These are phyloP conservation scores for Cercospora janseana DNA, from an alignment of 2,329 filamentous ascomycete species.

Conservation along the genomic window DNA sequence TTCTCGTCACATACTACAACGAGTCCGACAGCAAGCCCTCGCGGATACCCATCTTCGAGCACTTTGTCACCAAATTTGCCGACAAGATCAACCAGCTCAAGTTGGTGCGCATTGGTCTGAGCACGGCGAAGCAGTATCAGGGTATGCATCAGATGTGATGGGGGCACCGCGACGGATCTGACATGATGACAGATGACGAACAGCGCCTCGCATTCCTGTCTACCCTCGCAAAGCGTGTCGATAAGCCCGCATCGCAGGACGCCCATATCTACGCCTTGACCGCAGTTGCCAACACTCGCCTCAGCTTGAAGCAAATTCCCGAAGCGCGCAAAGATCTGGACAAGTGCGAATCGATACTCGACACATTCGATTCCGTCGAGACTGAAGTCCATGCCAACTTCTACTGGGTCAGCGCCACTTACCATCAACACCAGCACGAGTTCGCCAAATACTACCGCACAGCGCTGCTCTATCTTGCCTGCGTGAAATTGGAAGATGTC, in stretches of 20 bases:
- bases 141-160: constrained; percentile 49
- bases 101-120: constrained; percentile 85
- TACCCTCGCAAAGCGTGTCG: constrained; percentile 79
- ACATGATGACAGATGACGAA: constrained; percentile 65
- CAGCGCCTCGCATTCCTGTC: constrained; percentile 84
- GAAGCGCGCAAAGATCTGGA: constrained; percentile 84
- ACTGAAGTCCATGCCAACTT: constrained; percentile 93
- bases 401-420: constrained; percentile 91
- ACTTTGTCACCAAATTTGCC: constrained; percentile 92
- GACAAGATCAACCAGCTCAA: constrained; percentile 99
- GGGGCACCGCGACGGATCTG: background rate
- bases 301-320: constrained; percentile 75
- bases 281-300: constrained; percentile 82
- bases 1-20: constrained; percentile 84
- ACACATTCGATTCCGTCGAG: constrained; percentile 91
- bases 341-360: constrained; percentile 80
- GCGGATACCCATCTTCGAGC: constrained; percentile 86
- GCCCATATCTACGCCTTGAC: constrained; percentile 92
- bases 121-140: constrained; percentile 79
- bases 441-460: constrained; percentile 98
- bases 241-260: constrained; percentile 90
- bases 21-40: constrained; percentile 76
- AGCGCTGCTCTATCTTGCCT: constrained; percentile 94
- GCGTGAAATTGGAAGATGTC: constrained; percentile 78
- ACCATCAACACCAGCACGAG: constrained; percentile 86